Evolutionary conservation across 495 filamentous ascomycete species (phyloP).

Genomic region (Neurospora sp.): DNA sequence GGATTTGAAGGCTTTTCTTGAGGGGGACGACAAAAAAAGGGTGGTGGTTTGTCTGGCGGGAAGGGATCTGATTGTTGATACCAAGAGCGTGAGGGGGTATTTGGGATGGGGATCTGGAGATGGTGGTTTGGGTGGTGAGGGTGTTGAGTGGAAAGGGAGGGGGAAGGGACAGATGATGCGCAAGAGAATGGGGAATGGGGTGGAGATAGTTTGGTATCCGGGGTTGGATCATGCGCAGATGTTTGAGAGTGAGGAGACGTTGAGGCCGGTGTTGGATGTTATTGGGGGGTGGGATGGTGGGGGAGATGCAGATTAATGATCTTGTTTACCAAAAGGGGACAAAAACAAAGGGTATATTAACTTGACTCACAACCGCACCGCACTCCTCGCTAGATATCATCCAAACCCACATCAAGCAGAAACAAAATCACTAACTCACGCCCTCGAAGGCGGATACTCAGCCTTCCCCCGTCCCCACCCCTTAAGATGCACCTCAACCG

Average conservation of each 20-base stretch:
- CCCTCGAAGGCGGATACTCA: conserved; percentile 5
- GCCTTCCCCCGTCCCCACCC: conserved; percentile 42
- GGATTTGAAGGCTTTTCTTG: conserved; percentile 29
- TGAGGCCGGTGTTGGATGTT: conserved; percentile 32
- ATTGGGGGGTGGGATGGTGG: conserved; percentile 8
- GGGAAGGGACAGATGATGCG: background rate
- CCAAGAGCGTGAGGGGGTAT: conserved; percentile 46
- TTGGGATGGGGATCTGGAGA: conserved; percentile 25
- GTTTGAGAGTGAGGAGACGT: conserved; percentile 41
- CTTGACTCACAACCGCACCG: background rate
- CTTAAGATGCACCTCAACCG: conserved; percentile 47
- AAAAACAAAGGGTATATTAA: background rate
- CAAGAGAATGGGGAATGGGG: conserved; percentile 18
- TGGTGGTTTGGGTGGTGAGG: conserved; percentile 5
- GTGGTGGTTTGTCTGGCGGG: conserved; percentile 47
- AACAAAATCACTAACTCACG: background rate
- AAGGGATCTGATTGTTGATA: conserved; percentile 56
- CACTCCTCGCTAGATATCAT: background rate
- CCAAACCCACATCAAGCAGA: background rate
- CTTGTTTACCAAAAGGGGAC: background rate
- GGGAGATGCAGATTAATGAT: background rate
- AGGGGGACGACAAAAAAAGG: conserved; percentile 18
- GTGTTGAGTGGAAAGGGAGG: conserved; percentile 1
- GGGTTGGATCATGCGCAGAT: conserved; percentile 58
- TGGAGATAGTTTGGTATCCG: conserved; percentile 54